Percentiles rank a stretch among this genome's conserved stretches.
These are phyloP conservation scores for Anthracocystis walkeri DNA, from an alignment of 1,284 basidiomycete species.

Conservation along the genomic window DNA sequence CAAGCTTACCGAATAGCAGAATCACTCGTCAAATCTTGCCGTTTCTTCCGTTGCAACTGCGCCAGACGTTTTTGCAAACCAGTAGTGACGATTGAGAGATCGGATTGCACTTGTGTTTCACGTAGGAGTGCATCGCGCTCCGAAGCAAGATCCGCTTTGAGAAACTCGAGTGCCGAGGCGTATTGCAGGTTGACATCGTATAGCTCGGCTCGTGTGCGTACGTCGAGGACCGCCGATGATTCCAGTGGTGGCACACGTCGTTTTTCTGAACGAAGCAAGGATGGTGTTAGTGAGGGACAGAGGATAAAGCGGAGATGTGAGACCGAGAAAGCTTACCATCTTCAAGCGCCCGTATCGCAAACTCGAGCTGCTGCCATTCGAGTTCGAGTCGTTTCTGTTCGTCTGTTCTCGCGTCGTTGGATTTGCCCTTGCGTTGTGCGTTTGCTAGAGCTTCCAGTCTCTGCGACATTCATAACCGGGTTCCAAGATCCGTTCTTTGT, in stretches of 20 bases:
- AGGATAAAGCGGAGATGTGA: background rate
- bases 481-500: background rate
- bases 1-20: slow-evolving; percentile 28
- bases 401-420: background rate
- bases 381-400: slow-evolving; percentile 21
- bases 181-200: slow-evolving; percentile 38
- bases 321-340: slow-evolving; percentile 19
- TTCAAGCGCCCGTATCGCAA: slow-evolving; percentile 30
- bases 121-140: slow-evolving; percentile 31
- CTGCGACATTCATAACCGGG: background rate
- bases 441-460: slow-evolving; percentile 22
- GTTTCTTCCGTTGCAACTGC: slow-evolving; percentile 23
- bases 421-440: background rate
- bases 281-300: background rate
- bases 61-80: slow-evolving; percentile 28
- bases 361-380: slow-evolving; percentile 49
- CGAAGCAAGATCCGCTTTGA: slow-evolving; percentile 20
- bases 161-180: slow-evolving; percentile 18
- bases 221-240: slow-evolving; percentile 22
- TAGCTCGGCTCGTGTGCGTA: slow-evolving; percentile 40
- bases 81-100: slow-evolving; percentile 22
- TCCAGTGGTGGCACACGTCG: slow-evolving; percentile 29
- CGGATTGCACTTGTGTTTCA: slow-evolving; percentile 32
- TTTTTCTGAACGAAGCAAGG: slow-evolving; percentile 9
- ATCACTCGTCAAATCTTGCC: slow-evolving; percentile 27